phyloP scores from a whole-genome alignment of 306 rosid species.

The Corylus heterophylla region DNA sequence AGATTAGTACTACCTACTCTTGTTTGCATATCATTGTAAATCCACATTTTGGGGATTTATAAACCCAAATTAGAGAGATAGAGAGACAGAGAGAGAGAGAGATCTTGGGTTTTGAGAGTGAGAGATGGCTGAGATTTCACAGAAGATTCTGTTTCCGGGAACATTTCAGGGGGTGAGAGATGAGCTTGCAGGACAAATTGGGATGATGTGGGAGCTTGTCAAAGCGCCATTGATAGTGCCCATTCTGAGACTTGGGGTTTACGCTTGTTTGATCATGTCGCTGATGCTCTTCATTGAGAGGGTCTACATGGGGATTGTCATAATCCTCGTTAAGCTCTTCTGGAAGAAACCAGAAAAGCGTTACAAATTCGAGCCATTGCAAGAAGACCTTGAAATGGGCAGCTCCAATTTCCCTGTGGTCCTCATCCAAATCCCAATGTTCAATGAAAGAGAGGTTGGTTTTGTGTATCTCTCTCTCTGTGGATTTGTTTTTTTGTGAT shows the following conservation, averaged over 20 bases:
- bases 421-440: conserved; percentile 98
- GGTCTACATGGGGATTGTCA: conserved; percentile 92
- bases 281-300: conserved; percentile 92
- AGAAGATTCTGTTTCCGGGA: conserved; percentile 58
- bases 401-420: conserved; percentile 79
- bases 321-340: conserved; percentile 76
- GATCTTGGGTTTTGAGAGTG: background rate
- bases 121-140: conserved; percentile 59
- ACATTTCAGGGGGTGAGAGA: conserved; percentile 53
- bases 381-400: conserved; percentile 80
- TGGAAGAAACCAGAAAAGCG: conserved; percentile 92
- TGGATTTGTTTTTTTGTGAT: background rate
- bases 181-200: conserved; percentile 59
- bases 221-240: conserved; percentile 96
- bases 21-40: conserved; percentile 5
- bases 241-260: conserved; percentile 56
- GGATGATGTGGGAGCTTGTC: conserved; percentile 75
- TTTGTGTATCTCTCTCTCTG: background rate
- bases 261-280: conserved; percentile 74
- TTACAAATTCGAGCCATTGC: conserved; percentile 58
- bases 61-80: conserved; percentile 10
- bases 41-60: conserved; percentile 6
- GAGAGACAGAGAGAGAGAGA: background rate
- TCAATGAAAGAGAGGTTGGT: conserved; percentile 85
- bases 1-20: conserved; percentile 26